A percentile compares a stretch with the other conserved stretches of the same genome.
Evolutionary conservation across 108 stramenopile species (phyloP).

Genomic region (Epipyxis sp.): DNA sequence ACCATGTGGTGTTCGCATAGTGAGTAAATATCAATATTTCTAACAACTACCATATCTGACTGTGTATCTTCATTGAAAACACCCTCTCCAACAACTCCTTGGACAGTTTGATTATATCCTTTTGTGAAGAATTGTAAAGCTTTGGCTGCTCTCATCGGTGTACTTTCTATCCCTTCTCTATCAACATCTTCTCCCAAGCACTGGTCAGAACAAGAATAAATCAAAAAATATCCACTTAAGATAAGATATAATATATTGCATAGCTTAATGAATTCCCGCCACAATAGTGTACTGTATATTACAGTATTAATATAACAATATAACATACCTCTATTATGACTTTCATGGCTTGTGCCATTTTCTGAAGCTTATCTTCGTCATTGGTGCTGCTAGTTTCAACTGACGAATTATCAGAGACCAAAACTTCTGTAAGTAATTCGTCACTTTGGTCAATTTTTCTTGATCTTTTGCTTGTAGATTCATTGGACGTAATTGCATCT

Average conservation of each 20-base stretch:
- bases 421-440: too few relatives aligned
- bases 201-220: constrained; percentile 33
- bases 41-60: constrained; percentile 91
- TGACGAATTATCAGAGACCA: too few relatives aligned
- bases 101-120: constrained; percentile 72
- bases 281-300: too few relatives aligned
- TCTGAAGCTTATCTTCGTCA: background rate
- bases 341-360: constrained; percentile 12
- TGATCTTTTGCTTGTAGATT: too few relatives aligned
- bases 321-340: background rate
- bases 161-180: constrained; percentile 85
- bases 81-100: constrained; percentile 78
- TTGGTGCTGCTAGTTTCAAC: too few relatives aligned
- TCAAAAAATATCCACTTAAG: too few relatives aligned
- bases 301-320: too few relatives aligned
- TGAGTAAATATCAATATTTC: constrained; percentile 89
- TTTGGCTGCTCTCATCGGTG: constrained; percentile 89
- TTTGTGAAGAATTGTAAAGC: constrained; percentile 84
- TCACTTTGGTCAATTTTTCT: too few relatives aligned
- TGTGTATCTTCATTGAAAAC: constrained; percentile 81
- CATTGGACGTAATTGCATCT: too few relatives aligned
- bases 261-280: too few relatives aligned
- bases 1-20: constrained; percentile 99
- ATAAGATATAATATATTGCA: too few relatives aligned
- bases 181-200: constrained; percentile 92